phyloP scores from a whole-genome alignment of 1,139 yeast genomes.

The Sugiyamaella japonica region DNA sequence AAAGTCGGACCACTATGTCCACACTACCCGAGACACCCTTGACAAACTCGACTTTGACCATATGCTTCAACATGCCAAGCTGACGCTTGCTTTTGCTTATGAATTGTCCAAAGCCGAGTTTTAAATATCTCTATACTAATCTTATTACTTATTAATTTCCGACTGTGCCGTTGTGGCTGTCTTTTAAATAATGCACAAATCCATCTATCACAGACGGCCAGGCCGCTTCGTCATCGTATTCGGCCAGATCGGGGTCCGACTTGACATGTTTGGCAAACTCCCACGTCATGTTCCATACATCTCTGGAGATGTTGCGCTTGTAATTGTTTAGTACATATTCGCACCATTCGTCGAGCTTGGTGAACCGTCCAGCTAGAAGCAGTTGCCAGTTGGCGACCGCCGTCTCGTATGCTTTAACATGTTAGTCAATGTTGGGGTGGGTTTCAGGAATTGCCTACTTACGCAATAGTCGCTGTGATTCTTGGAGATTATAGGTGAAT shows the following conservation, averaged over 20 bases:
- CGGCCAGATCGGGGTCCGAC: conserved; percentile 51
- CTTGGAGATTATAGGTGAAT: conserved; percentile 65
- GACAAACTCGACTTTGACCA: conserved; percentile 77
- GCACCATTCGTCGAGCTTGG: conserved; percentile 52
- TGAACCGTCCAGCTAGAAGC: conserved; percentile 48
- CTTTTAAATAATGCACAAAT: conserved; percentile 53
- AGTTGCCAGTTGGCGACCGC: conserved; percentile 80
- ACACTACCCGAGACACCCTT: conserved; percentile 75
- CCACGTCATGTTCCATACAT: conserved; percentile 82
- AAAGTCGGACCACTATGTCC: conserved; percentile 66
- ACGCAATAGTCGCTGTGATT: conserved; percentile 57
- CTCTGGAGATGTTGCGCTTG: conserved; percentile 57
- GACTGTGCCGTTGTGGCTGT: background rate
- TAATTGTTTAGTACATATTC: conserved; percentile 46
- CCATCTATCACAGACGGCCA: conserved; percentile 94
- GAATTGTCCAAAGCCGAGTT: conserved; percentile 52
- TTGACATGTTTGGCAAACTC: conserved; percentile 60
- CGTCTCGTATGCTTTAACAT: conserved; percentile 46
- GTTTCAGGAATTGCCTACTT: conserved; percentile 14
- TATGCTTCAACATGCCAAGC: conserved; percentile 73
- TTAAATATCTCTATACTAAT: background rate
- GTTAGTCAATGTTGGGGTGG: conserved; percentile 19
- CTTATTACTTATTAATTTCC: background rate
- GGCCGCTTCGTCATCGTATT: conserved; percentile 69
- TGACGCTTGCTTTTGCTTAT: conserved; percentile 66